Conservation (phyloP, 2,329 filamentous ascomycete species). For the Penicillium sp. region DNA sequence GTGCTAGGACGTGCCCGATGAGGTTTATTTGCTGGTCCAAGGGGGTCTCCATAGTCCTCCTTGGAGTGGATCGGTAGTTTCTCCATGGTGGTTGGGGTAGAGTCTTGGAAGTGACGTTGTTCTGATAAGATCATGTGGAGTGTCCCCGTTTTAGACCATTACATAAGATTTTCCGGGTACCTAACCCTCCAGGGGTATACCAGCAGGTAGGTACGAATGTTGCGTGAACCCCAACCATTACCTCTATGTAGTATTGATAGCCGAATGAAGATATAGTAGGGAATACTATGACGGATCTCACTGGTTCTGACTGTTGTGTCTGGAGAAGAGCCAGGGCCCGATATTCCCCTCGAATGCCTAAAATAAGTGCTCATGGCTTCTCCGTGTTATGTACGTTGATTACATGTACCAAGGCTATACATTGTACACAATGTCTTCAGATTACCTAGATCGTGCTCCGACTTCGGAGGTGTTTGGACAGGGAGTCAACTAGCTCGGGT, state of each 20-base stretch:
- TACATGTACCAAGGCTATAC: neutral
- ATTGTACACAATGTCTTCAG: neutral
- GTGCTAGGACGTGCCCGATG: constrained; percentile 3
- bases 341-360: neutral
- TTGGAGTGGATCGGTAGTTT: constrained; percentile 22
- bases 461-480: constrained; percentile 5
- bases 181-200: neutral
- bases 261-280: neutral
- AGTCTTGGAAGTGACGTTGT: constrained; percentile 2
- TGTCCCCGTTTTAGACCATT: neutral
- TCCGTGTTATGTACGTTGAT: neutral
- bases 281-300: neutral
- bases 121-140: constrained; percentile 11
- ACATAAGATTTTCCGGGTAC: constrained; percentile 3
- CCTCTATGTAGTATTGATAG: neutral
- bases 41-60: constrained; percentile 2
- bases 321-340: neutral
- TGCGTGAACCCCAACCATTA: neutral
- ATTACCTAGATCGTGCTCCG: neutral
- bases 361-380: neutral
- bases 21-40: neutral
- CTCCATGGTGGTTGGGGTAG: constrained; percentile 16
- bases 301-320: neutral
- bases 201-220: too few relatives aligned
- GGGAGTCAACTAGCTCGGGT: constrained; percentile 1